Percentiles rank a stretch among this genome's conserved stretches.
Conservation (phyloP, 2,329 filamentous ascomycete genomes). For the Massarina eburnea region DNA sequence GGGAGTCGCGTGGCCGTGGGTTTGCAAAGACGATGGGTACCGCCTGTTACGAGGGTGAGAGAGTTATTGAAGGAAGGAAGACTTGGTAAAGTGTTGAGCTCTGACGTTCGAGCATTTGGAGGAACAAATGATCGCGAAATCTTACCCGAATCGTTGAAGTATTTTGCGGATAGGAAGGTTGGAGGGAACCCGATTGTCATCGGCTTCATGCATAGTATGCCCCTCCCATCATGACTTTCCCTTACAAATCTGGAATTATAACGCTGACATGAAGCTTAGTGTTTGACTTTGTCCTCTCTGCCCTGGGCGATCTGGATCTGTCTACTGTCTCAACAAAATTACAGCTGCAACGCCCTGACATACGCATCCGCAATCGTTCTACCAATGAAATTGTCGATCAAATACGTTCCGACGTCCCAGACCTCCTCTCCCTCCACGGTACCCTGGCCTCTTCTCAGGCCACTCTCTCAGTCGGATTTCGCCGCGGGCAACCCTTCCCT, state of each 20-base stretch:
- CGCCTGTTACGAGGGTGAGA: constrained; percentile 45
- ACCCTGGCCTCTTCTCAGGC: constrained; percentile 35
- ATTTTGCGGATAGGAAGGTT: constrained; percentile 53
- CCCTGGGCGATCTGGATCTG: constrained; percentile 49
- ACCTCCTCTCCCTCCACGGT: constrained; percentile 47
- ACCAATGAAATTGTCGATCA: constrained; percentile 31
- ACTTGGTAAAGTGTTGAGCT: constrained; percentile 47
- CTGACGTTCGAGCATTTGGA: constrained; percentile 22
- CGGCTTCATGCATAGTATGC: constrained; percentile 31
- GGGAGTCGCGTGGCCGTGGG: constrained; percentile 50
- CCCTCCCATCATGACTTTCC: neutral
- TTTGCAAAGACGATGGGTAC: constrained; percentile 48
- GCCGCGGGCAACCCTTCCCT: constrained; percentile 53
- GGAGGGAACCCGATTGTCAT: constrained; percentile 44
- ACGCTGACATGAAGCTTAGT: constrained; percentile 4
- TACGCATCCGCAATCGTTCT: constrained; percentile 23
- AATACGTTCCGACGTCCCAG: constrained; percentile 46
- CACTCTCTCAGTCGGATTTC: constrained; percentile 49
- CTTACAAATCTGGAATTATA: neutral
- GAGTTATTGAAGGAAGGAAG: constrained; percentile 41
- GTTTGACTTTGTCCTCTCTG: constrained; percentile 50
- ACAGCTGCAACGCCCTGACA: constrained; percentile 50
- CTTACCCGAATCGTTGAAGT: constrained; percentile 39
- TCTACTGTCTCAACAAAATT: constrained; percentile 42
- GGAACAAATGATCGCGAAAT: constrained; percentile 20